Evolutionary conservation across 495 filamentous ascomycete species (phyloP).

Genomic region (Terfezia boudieri): DNA sequence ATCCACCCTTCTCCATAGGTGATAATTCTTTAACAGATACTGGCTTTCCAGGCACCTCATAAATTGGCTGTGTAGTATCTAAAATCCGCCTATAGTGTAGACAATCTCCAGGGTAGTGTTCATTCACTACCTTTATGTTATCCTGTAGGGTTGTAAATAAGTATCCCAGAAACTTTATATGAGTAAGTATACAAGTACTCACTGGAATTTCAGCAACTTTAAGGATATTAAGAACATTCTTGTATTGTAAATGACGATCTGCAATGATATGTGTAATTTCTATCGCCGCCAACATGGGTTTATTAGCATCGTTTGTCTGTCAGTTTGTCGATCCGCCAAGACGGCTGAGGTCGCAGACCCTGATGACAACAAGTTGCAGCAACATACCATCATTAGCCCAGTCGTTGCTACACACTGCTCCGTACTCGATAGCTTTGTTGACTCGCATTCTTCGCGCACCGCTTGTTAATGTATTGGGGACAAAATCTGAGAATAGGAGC

Average conservation of each 20-base stretch:
- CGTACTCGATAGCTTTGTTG: slow-evolving; percentile 49
- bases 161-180: slow-evolving; percentile 11
- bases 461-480: slow-evolving; percentile 55
- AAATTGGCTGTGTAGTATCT: slow-evolving; percentile 34
- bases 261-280: slow-evolving; percentile 54
- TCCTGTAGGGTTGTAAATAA: slow-evolving; percentile 19
- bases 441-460: slow-evolving; percentile 46
- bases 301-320: no score
- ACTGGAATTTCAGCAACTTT: slow-evolving; percentile 29
- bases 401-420: slow-evolving; percentile 39
- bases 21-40: no score
- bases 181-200: slow-evolving; percentile 15
- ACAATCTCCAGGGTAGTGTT: slow-evolving; percentile 60
- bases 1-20: no score
- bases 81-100: slow-evolving; percentile 37
- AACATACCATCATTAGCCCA: slow-evolving; percentile 22
- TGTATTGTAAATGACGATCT: slow-evolving; percentile 43
- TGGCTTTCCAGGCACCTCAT: slow-evolving; percentile 29
- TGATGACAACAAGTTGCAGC: no score
- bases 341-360: no score
- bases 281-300: slow-evolving; percentile 3
- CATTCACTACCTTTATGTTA: slow-evolving; percentile 42
- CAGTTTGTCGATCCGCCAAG: no score
- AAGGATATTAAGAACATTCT: slow-evolving; percentile 40
- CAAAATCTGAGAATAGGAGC: slow-evolving; percentile 32